A percentile compares a stretch with the other conserved stretches of the same genome.
phyloP scores from a whole-genome alignment of 2,329 filamentous ascomycete genomes.

The Fusarium staphyleae region DNA sequence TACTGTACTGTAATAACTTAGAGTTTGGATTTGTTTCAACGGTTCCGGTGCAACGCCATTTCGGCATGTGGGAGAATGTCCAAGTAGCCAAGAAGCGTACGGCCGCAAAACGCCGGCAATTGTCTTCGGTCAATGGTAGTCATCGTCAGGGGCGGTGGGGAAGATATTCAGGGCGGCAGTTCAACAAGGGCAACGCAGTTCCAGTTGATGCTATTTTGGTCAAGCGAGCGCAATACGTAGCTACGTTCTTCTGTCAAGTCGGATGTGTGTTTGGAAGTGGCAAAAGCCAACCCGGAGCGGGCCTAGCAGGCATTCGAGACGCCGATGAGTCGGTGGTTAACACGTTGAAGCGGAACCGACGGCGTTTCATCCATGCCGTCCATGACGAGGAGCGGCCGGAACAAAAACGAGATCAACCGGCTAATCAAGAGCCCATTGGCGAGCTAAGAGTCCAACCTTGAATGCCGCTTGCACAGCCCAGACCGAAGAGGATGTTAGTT shows the following conservation, averaged over 20 bases:
- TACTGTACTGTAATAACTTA: no score
- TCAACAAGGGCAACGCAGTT: conserved; percentile 8
- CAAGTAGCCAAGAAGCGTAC: no score
- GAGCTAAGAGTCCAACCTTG: conserved; percentile 29
- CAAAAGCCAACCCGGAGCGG: conserved; percentile 17
- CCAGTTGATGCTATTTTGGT: conserved; percentile 33
- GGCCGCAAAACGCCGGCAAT: conserved; percentile 14
- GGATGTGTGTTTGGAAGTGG: conserved; percentile 22
- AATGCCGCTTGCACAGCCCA: conserved; percentile 23
- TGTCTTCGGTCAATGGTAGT: conserved; percentile 13
- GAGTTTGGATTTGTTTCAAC: conserved; percentile 15
- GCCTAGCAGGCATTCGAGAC: conserved; percentile 10
- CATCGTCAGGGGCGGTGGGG: conserved; percentile 39
- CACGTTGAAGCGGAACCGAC: conserved; percentile 4
- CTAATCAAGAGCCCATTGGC: conserved; percentile 24
- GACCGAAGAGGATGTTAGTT: conserved; percentile 6
- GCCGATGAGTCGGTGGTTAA: conserved; percentile 9
- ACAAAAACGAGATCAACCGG: conserved; percentile 5
- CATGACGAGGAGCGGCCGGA: conserved; percentile 9
- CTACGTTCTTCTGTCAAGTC: neutral
- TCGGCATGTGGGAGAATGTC: conserved; percentile 14
- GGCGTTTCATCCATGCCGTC: conserved; percentile 18
- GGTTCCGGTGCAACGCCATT: conserved; percentile 19
- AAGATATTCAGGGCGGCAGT: conserved; percentile 35
- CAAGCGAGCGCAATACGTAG: conserved; percentile 9